phyloP scores from a whole-genome alignment of 2,329 filamentous ascomycete species.

The Myrmaecium sp. region DNA sequence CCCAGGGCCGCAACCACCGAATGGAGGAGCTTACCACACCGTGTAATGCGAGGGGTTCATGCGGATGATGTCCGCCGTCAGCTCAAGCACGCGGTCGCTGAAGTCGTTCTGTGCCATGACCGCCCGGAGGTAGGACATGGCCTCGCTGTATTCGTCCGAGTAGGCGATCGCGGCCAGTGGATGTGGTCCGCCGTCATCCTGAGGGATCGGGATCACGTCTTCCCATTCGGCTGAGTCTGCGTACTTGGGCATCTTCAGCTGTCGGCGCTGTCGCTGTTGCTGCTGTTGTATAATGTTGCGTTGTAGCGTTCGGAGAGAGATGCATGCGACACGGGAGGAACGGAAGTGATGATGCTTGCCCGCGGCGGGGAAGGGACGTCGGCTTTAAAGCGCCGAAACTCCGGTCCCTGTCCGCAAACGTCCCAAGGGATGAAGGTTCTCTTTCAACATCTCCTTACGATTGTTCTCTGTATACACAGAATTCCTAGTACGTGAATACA shows the following conservation, averaged over 20 bases:
- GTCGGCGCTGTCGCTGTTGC: no score
- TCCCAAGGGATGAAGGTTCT: no score
- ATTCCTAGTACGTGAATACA: no score
- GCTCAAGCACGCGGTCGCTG: slow-evolving; percentile 56
- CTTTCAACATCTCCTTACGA: no score
- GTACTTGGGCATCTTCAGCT: slow-evolving; percentile 37
- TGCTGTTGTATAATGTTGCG: no score
- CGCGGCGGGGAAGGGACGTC: no score
- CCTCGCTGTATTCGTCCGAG: slow-evolving; percentile 74
- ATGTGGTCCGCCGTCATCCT: slow-evolving; percentile 57
- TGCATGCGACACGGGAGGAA: no score
- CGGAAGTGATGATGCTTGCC: no score
- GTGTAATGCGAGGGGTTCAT: slow-evolving; percentile 98
- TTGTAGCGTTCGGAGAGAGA: no score
- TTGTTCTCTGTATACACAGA: no score
- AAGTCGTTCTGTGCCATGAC: slow-evolving; percentile 81
- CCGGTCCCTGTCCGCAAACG: no score
- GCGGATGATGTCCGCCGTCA: slow-evolving; percentile 79
- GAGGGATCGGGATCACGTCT: slow-evolving; percentile 65
- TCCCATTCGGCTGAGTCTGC: slow-evolving; percentile 61
- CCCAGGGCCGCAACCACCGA: neutral
- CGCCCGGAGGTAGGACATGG: slow-evolving; percentile 82
- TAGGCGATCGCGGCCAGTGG: slow-evolving; percentile 91
- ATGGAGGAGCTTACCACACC: slow-evolving; percentile 48
- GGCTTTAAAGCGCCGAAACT: no score